These are phyloP conservation scores for Epichloe sylvatica DNA, from an alignment of 2,329 filamentous ascomycete genomes.

Conservation along the genomic window DNA sequence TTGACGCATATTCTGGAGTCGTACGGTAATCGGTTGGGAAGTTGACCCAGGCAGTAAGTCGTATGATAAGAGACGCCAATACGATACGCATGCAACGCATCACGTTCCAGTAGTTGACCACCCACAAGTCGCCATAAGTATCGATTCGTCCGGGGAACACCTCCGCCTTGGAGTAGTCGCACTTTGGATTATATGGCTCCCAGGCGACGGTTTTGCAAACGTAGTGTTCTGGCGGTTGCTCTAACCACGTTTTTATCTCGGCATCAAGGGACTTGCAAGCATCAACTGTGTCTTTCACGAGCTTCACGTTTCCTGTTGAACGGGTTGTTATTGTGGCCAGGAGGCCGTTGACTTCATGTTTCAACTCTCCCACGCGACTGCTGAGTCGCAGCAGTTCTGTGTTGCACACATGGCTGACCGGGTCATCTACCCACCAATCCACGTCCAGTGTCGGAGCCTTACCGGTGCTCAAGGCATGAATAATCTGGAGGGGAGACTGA, in stretches of 20 bases:
- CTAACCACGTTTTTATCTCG: constrained; percentile 36
- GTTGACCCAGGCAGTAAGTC: constrained; percentile 46
- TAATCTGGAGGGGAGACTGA: constrained; percentile 25
- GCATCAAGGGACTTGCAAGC: constrained; percentile 38
- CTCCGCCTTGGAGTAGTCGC: constrained; percentile 37
- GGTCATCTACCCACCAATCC: constrained; percentile 45
- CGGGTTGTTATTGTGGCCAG: constrained; percentile 28
- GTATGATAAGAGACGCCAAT: constrained; percentile 38
- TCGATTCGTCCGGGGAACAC: constrained; percentile 48
- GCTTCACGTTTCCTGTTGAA: constrained; percentile 33
- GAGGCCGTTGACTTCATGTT: constrained; percentile 36
- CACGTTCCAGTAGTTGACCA: constrained; percentile 42
- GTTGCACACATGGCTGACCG: constrained; percentile 31
- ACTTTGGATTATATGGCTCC: constrained; percentile 37
- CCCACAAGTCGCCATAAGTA: constrained; percentile 43
- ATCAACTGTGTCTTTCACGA: constrained; percentile 36
- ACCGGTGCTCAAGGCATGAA: constrained; percentile 39
- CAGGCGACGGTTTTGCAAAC: constrained; percentile 37
- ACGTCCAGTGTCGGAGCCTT: constrained; percentile 36
- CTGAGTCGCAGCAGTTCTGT: constrained; percentile 34
- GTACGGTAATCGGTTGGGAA: constrained; percentile 46
- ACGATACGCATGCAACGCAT: constrained; percentile 37
- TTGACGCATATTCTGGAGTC: constrained; percentile 44
- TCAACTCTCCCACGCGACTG: constrained; percentile 38
- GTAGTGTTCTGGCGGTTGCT: constrained; percentile 33